phyloP scores from a whole-genome alignment of 192 early-diverging fungal genomes.

The Backusella australiensis region DNA sequence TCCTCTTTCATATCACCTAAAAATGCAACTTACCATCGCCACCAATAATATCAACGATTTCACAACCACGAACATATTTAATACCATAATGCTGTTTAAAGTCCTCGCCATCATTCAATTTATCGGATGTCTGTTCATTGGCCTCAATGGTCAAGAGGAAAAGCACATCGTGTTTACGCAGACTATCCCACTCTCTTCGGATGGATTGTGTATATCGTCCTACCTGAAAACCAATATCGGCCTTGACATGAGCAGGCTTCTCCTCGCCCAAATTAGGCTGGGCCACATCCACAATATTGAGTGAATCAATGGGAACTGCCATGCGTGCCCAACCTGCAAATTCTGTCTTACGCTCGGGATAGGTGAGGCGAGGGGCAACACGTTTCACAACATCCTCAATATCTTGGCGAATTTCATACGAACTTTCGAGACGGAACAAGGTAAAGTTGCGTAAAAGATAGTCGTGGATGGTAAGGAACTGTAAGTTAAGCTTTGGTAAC shows the following conservation, averaged over 20 bases:
- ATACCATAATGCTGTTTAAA: constrained; percentile 72
- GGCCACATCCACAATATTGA: constrained; percentile 72
- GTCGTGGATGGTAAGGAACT: constrained; percentile 91
- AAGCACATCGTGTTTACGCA: constrained; percentile 85
- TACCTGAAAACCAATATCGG: constrained; percentile 66
- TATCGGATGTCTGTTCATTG: constrained; percentile 39
- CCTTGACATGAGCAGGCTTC: constrained; percentile 72
- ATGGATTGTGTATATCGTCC: constrained; percentile 68
- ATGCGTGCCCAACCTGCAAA: constrained; percentile 95
- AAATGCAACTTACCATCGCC: constrained; percentile 55
- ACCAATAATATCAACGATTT: constrained; percentile 78
- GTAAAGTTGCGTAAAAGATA: constrained; percentile 86
- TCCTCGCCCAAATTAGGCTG: constrained; percentile 68
- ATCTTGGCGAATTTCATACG: constrained; percentile 83
- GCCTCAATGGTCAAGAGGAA: constrained; percentile 76
- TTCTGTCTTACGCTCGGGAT: constrained; percentile 57
- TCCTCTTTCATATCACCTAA: constrained; percentile 28
- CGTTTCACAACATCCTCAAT: constrained; percentile 85
- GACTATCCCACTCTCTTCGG: constrained; percentile 83
- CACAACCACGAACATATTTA: constrained; percentile 81
- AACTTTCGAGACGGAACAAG: constrained; percentile 80
- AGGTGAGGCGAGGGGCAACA: constrained; percentile 61
- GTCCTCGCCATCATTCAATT: constrained; percentile 43
- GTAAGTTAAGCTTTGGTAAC: constrained; percentile 89
- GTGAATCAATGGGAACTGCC: constrained; percentile 70